Evolutionary conservation across 1,284 basidiomycete species (phyloP).

Genomic region (Retiboletus fuscus): DNA sequence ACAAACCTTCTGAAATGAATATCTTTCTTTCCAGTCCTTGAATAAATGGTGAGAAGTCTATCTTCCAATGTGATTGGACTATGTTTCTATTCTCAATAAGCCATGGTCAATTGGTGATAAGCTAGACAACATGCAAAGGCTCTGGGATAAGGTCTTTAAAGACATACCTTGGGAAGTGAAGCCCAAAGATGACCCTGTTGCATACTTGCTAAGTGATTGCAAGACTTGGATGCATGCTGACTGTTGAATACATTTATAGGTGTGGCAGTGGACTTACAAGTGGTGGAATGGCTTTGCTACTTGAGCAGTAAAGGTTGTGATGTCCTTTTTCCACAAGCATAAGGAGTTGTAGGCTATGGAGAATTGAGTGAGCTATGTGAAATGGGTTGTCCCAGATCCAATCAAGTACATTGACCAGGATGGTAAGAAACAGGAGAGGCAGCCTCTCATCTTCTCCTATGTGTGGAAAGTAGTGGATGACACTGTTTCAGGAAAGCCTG

Average conservation of each 20-base stretch:
- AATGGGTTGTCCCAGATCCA: not conserved
- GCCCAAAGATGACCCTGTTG: not conserved
- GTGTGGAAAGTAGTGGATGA: not conserved
- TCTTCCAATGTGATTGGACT: too few species aligned
- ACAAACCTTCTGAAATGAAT: too few species aligned
- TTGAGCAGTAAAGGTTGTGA: not conserved
- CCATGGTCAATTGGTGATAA: too few species aligned
- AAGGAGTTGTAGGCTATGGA: not conserved
- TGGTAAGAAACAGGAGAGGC: not conserved
- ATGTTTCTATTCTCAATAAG: too few species aligned
- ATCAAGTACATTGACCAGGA: not conserved
- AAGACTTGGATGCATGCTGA: not conserved
- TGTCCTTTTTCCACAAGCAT: not conserved
- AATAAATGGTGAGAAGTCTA: too few species aligned
- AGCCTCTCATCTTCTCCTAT: not conserved
- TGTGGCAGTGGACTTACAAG: not conserved
- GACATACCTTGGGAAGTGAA: not conserved
- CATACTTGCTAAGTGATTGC: not conserved
- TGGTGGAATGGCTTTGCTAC: not conserved
- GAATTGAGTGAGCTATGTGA: not conserved
- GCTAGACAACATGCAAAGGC: not conserved
- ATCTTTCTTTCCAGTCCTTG: too few species aligned
- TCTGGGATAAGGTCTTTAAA: not conserved
- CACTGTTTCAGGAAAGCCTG: not conserved
- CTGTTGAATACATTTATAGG: not conserved